Evolutionary conservation across 78 protist species (phyloP).

Genomic region (Dictyostelium citrinum): DNA sequence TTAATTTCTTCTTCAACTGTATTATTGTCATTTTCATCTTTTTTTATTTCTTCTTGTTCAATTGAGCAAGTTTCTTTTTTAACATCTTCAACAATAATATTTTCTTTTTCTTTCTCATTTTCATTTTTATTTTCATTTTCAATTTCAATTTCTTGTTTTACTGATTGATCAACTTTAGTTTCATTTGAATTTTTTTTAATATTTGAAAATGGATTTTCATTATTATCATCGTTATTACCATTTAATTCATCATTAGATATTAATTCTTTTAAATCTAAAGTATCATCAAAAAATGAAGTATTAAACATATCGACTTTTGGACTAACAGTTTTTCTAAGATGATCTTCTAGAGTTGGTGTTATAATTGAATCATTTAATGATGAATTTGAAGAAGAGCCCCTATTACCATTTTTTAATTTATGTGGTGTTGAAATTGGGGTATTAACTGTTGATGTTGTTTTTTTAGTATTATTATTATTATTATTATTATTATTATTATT

Average conservation of each 20-base stretch:
- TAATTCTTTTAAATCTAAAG: background rate
- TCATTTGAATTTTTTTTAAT: background rate
- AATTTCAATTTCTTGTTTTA: background rate
- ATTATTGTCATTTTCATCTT: background rate
- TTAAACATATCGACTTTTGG: constrained; percentile 4
- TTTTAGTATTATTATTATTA: background rate
- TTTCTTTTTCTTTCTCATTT: background rate
- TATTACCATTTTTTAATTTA: background rate
- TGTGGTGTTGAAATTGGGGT: background rate
- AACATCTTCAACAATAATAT: background rate
- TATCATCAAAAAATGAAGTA: constrained; percentile 17
- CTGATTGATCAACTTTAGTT: background rate
- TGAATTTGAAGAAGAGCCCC: background rate
- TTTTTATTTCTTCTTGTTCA: background rate
- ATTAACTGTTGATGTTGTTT: background rate
- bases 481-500: background rate
- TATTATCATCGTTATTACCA: background rate
- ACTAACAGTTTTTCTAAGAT: background rate
- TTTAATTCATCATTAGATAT: background rate
- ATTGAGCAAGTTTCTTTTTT: background rate
- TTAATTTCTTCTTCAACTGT: background rate
- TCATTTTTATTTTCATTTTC: too few relatives aligned
- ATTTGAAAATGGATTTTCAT: constrained; percentile 23
- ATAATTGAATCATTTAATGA: background rate
- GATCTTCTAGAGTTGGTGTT: background rate